Evolutionary conservation across 305 asterid genomes (phyloP).

Genomic region (Fraxinus angustifolia): DNA sequence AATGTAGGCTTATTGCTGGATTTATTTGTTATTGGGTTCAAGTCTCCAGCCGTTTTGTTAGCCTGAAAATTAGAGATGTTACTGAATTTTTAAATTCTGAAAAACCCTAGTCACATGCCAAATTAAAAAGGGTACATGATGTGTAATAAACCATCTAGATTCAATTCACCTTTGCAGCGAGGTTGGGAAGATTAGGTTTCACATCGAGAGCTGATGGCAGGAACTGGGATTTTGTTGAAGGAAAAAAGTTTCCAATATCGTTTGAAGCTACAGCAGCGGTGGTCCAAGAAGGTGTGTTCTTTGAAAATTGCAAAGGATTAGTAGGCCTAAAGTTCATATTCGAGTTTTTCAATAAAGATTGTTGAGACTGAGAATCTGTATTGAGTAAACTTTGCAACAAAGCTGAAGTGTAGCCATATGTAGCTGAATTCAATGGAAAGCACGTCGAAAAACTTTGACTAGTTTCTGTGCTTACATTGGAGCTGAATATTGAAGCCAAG

Average conservation of each 20-base stretch:
- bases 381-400: constrained; percentile 39
- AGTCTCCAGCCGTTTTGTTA: neutral
- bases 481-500: neutral
- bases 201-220: constrained; percentile 20
- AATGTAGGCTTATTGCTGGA: constrained; percentile 35
- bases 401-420: constrained; percentile 32
- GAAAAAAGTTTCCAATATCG: constrained; percentile 20
- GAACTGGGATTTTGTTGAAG: constrained; percentile 37
- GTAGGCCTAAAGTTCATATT: constrained; percentile 30
- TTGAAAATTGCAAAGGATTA: constrained; percentile 25
- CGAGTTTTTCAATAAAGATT: constrained; percentile 21
- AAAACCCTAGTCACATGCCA: neutral
- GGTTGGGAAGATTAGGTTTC: neutral
- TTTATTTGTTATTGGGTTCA: constrained; percentile 35
- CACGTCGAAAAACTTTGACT: constrained; percentile 1
- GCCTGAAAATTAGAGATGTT: neutral
- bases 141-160: neutral
- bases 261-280: neutral
- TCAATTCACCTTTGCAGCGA: neutral
- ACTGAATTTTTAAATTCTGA: neutral
- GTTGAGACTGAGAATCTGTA: constrained; percentile 24
- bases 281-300: constrained; percentile 32
- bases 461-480: neutral
- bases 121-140: neutral
- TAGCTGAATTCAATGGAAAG: constrained; percentile 30